Percentiles rank a stretch among this genome's conserved stretches.
These are phyloP conservation scores for Sporothrix curviconia DNA, from an alignment of 2,329 filamentous ascomycete species.

Conservation along the genomic window DNA sequence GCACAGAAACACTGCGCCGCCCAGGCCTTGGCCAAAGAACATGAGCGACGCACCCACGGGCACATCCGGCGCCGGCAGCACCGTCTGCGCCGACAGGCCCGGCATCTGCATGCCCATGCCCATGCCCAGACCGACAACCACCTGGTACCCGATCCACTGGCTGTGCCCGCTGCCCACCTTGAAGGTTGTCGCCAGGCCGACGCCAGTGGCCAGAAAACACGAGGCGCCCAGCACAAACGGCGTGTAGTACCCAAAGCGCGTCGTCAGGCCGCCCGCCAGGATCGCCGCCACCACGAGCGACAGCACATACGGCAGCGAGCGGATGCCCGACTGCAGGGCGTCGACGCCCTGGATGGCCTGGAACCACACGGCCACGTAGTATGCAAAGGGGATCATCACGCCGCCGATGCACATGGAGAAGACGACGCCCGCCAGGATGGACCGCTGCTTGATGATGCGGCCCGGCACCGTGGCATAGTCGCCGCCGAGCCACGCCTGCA, in stretches of 20 bases:
- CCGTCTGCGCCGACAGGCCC: slow-evolving; percentile 41
- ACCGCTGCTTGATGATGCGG: slow-evolving; percentile 30
- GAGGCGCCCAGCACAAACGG: slow-evolving; percentile 15
- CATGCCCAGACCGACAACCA: slow-evolving; percentile 39
- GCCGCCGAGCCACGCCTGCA: slow-evolving; percentile 30
- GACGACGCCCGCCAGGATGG: not conserved
- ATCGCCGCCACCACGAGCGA: slow-evolving; percentile 34
- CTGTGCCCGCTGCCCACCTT: slow-evolving; percentile 27
- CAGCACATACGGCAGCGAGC: slow-evolving; percentile 35
- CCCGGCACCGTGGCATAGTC: slow-evolving; percentile 31
- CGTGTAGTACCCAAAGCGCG: slow-evolving; percentile 32
- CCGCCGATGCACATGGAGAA: not conserved
- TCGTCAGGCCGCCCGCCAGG: slow-evolving; percentile 29
- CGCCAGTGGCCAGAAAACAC: slow-evolving; percentile 15
- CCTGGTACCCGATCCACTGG: slow-evolving; percentile 33
- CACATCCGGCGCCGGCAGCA: slow-evolving; percentile 35
- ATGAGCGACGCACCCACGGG: slow-evolving; percentile 37
- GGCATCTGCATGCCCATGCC: slow-evolving; percentile 39
- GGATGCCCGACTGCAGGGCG: slow-evolving; percentile 34
- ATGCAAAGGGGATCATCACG: slow-evolving; percentile 6
- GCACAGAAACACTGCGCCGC: slow-evolving; percentile 16
- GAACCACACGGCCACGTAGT: slow-evolving; percentile 33
- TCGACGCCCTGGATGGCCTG: slow-evolving; percentile 35
- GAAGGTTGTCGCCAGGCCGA: slow-evolving; percentile 48
- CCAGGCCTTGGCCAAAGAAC: slow-evolving; percentile 31